Evolutionary conservation across 176 grass and related monocot species (phyloP).

Genomic region (Musa troglodytarum): DNA sequence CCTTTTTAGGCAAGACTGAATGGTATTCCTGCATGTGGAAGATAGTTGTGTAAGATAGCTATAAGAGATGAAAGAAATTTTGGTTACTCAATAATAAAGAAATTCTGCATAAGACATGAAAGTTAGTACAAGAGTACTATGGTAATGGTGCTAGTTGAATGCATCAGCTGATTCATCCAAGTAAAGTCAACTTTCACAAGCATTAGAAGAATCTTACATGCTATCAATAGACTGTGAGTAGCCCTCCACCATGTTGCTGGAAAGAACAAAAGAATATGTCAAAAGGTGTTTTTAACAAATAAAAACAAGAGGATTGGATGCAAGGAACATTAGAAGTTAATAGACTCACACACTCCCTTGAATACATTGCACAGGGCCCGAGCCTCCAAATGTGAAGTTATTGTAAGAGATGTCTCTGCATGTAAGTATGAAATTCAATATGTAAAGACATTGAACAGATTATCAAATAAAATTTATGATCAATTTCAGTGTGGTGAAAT

Average conservation of each 20-base stretch:
- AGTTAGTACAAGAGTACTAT: not conserved
- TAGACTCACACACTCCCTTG: conserved; percentile 65
- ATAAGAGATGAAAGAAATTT: not conserved
- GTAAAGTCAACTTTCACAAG: conserved; percentile 1
- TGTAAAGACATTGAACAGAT: not conserved
- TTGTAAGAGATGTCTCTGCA: conserved; percentile 86
- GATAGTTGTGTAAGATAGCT: conserved; percentile 13
- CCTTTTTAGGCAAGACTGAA: conserved; percentile 61
- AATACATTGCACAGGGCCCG: conserved; percentile 48
- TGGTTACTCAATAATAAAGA: not conserved
- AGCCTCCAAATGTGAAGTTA: conserved; percentile 56
- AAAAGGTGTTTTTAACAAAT: conserved; percentile 18
- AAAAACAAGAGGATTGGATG: not conserved
- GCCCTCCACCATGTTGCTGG: conserved; percentile 69
- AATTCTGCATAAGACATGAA: not conserved
- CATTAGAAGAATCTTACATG: conserved; percentile 40
- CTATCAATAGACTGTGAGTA: conserved; percentile 51
- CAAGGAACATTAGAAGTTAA: conserved; percentile 5
- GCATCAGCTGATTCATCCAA: not conserved
- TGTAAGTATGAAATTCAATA: conserved; percentile 15
- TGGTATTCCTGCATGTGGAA: conserved; percentile 31
- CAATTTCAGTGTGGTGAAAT: too few relatives aligned
- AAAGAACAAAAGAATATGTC: conserved; percentile 27
- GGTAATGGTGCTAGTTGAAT: not conserved
- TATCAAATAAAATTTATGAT: not conserved